A percentile compares a stretch with the other conserved stretches of the same genome.
phyloP scores from a whole-genome alignment of 345 rosid species.

The Cardamine chenopodiifolia region DNA sequence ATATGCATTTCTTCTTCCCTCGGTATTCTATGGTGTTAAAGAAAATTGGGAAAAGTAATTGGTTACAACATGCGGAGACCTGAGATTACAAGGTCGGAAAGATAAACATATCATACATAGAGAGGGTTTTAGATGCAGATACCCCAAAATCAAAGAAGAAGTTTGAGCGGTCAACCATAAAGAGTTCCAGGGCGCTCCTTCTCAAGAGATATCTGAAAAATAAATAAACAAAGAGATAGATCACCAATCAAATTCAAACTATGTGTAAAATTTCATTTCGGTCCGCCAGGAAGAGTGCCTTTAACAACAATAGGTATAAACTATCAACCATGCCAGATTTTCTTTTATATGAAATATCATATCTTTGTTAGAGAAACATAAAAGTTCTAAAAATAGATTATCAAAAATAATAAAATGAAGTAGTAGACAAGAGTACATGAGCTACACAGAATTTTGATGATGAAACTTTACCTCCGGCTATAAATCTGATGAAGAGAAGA shows the following conservation, averaged over 20 bases:
- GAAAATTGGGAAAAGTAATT: slow-evolving; percentile 17
- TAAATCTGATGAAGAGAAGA: slow-evolving; percentile 92
- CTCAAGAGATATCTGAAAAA: slow-evolving; percentile 78
- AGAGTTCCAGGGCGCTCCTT: slow-evolving; percentile 96
- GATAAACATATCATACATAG: slow-evolving; percentile 20
- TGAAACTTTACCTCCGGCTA: slow-evolving; percentile 76
- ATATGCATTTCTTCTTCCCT: slow-evolving; percentile 87
- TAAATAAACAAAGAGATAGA: slow-evolving; percentile 31
- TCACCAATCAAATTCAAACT: slow-evolving; percentile 17
- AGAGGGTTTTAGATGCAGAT: slow-evolving; percentile 40
- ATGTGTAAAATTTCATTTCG: neutral
- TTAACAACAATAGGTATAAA: neutral
- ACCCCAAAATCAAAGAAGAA: slow-evolving; percentile 99
- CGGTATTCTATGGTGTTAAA: slow-evolving; percentile 60
- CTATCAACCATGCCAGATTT: slow-evolving; percentile 10
- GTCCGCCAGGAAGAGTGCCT: neutral
- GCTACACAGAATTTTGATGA: slow-evolving; percentile 23
- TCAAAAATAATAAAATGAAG: slow-evolving; percentile 21
- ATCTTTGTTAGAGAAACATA: slow-evolving; percentile 8
- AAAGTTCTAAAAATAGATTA: neutral
- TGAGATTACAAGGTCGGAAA: slow-evolving; percentile 13
- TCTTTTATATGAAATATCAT: neutral
- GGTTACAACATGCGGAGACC: slow-evolving; percentile 22
- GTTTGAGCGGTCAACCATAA: slow-evolving; percentile 95
- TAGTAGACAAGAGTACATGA: slow-evolving; percentile 1